Conservation (phyloP, 2,329 filamentous ascomycete genomes). For the Botrytis aclada region DNA sequence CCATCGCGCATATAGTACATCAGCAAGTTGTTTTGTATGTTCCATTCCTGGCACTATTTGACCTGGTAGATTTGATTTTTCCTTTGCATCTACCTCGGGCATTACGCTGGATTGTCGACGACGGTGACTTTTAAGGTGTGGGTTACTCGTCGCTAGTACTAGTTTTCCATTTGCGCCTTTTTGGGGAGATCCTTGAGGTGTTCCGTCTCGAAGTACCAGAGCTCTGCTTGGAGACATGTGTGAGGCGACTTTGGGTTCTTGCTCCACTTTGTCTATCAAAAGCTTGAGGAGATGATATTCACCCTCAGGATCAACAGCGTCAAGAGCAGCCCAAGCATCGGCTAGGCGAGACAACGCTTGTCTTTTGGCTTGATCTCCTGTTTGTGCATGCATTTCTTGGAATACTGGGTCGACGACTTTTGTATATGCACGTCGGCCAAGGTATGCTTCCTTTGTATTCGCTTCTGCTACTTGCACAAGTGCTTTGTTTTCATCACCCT, state of each 20-base stretch:
- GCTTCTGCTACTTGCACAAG: constrained; percentile 49
- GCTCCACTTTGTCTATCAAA: constrained; percentile 69
- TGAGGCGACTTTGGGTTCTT: constrained; percentile 61
- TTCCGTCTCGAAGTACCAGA: constrained; percentile 53
- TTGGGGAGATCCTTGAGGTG: constrained; percentile 49
- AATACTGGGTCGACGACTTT: constrained; percentile 80
- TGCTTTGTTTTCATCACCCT: constrained; percentile 60
- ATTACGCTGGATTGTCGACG: constrained; percentile 50
- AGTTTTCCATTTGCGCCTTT: constrained; percentile 52
- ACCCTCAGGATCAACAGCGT: constrained; percentile 86
- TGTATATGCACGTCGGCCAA: constrained; percentile 77
- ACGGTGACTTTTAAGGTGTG: constrained; percentile 76
- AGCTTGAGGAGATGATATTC: constrained; percentile 79
- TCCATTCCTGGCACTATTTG: constrained; percentile 74
- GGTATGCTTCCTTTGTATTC: constrained; percentile 73
- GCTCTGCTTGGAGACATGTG: constrained; percentile 35
- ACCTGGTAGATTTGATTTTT: constrained; percentile 51
- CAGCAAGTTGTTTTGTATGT: constrained; percentile 82
- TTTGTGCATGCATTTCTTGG: constrained; percentile 84
- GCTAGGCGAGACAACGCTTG: constrained; percentile 80
- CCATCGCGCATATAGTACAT: constrained; percentile 90
- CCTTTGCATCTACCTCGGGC: constrained; percentile 47
- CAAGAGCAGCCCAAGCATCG: constrained; percentile 80
- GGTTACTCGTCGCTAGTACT: constrained; percentile 76
- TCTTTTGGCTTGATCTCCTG: constrained; percentile 64